phyloP scores from a whole-genome alignment of 1,284 basidiomycete species.

The Apiotrichum domesticum region DNA sequence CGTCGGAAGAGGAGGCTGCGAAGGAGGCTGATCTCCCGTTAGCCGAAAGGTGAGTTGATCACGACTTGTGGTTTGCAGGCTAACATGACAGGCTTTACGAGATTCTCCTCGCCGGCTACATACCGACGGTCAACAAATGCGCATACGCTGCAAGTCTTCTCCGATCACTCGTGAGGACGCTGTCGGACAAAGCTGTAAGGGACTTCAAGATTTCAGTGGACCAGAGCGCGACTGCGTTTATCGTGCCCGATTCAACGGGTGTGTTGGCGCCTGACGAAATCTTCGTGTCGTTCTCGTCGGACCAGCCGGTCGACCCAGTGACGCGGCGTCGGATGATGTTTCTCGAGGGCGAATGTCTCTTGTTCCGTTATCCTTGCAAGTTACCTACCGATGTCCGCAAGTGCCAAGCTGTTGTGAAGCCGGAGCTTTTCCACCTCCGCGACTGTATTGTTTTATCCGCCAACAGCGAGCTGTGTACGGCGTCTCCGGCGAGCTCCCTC shows the following conservation, averaged over 20 bases:
- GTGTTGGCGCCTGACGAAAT: constrained; percentile 34
- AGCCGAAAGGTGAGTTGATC: constrained; percentile 24
- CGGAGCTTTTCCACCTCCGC: constrained; percentile 31
- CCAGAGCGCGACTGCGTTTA: constrained; percentile 32
- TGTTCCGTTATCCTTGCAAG: constrained; percentile 36
- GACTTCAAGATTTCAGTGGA: constrained; percentile 28
- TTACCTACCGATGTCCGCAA: constrained; percentile 36
- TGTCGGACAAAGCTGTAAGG: constrained; percentile 16
- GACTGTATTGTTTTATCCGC: constrained; percentile 39
- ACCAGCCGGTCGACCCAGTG: constrained; percentile 17
- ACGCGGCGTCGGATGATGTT: constrained; percentile 20
- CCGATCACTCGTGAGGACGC: constrained; percentile 18
- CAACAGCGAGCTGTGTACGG: constrained; percentile 19
- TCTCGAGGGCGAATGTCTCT: constrained; percentile 27
- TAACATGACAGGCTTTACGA: constrained; percentile 8
- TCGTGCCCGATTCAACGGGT: constrained; percentile 33
- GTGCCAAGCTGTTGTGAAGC: constrained; percentile 29
- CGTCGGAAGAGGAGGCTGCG: neutral
- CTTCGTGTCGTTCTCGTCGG: constrained; percentile 23
- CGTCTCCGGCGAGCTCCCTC: constrained; percentile 34
- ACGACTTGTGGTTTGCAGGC: neutral
- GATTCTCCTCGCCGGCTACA: constrained; percentile 18
- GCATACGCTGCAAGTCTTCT: constrained; percentile 23
- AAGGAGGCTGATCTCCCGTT: constrained; percentile 3
- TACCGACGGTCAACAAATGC: constrained; percentile 5